Evolutionary conservation across 352 stramenopile species (phyloP).

Genomic region (Globisporangium sylvaticum): DNA sequence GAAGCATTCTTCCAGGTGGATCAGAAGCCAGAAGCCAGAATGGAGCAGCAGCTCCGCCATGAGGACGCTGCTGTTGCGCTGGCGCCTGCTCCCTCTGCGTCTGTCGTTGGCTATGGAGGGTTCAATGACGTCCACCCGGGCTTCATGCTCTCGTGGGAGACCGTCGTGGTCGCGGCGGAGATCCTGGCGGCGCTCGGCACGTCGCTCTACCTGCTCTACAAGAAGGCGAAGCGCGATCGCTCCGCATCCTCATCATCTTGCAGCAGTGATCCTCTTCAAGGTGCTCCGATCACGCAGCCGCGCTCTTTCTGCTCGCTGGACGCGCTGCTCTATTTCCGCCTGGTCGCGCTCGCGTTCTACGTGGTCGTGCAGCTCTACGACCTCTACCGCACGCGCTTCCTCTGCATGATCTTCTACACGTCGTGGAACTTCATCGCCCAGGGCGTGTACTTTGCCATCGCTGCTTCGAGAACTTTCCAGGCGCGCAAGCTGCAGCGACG

Average conservation of each 20-base stretch:
- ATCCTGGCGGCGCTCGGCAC: slow-evolving; percentile 34
- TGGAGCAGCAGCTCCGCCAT: neutral
- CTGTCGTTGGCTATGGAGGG: neutral
- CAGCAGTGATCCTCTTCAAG: neutral
- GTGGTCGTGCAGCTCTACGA: slow-evolving; percentile 54
- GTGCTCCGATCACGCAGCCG: slow-evolving; percentile 38
- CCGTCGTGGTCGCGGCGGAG: slow-evolving; percentile 42
- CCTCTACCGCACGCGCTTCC: slow-evolving; percentile 39
- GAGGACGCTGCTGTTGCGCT: neutral
- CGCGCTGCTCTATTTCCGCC: slow-evolving; percentile 37
- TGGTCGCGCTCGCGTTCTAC: slow-evolving; percentile 42
- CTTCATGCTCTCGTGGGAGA: slow-evolving; percentile 42
- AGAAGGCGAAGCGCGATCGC: slow-evolving; percentile 19
- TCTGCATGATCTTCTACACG: slow-evolving; percentile 74
- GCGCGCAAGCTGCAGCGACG: slow-evolving; percentile 17
- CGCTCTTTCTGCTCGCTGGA: slow-evolving; percentile 38
- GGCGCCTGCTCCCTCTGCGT: neutral
- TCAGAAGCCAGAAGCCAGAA: neutral
- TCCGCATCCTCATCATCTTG: neutral
- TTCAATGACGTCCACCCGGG: neutral
- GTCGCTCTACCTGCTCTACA: slow-evolving; percentile 47
- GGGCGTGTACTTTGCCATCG: slow-evolving; percentile 50
- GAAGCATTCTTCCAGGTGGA: neutral
- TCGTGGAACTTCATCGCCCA: slow-evolving; percentile 86
- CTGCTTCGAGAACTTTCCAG: slow-evolving; percentile 28